Evolutionary conservation across 768 basidiomycete genomes (phyloP).

Genomic region (Boletus pseudopeckii): DNA sequence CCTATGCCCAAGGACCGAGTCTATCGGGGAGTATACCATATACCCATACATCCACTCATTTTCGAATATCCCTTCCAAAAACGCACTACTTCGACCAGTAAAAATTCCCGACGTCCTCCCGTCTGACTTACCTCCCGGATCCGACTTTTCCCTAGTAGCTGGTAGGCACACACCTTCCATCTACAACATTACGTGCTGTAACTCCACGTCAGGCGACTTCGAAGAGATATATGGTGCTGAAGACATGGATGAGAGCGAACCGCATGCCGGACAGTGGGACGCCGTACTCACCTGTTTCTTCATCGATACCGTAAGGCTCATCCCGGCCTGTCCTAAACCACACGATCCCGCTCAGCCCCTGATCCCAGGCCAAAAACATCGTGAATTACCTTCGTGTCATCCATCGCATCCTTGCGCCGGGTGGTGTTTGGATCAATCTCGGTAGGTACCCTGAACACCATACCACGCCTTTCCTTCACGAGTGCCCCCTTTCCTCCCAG

Average conservation of each 20-base stretch:
- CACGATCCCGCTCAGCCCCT: not conserved
- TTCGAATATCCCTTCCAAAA: constrained; percentile 66
- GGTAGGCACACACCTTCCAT: constrained; percentile 41
- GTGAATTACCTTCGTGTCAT: constrained; percentile 88
- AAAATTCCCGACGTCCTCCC: constrained; percentile 84
- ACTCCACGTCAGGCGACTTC: constrained; percentile 65
- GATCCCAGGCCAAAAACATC: constrained; percentile 80
- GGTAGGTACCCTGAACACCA: constrained; percentile 22
- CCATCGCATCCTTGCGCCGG: constrained; percentile 75
- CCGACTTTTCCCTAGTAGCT: constrained; percentile 82
- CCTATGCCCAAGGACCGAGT: constrained; percentile 49
- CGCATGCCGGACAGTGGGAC: constrained; percentile 80
- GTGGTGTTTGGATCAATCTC: constrained; percentile 90
- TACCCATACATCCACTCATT: constrained; percentile 93
- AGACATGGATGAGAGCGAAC: constrained; percentile 50
- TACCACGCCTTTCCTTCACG: not conserved
- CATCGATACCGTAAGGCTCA: constrained; percentile 75
- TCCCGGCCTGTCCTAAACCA: not conserved
- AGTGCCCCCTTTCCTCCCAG: constrained; percentile 32
- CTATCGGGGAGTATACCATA: constrained; percentile 66
- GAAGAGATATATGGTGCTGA: constrained; percentile 80
- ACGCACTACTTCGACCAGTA: constrained; percentile 63
- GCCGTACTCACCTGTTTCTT: constrained; percentile 95
- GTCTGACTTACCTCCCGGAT: constrained; percentile 57
- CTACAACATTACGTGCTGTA: not conserved